Evolutionary conservation across 2,329 filamentous ascomycete species (phyloP), one percentile per base, ranked within the genome.

Genomic region (Aspergillus fischeri): DNA sequence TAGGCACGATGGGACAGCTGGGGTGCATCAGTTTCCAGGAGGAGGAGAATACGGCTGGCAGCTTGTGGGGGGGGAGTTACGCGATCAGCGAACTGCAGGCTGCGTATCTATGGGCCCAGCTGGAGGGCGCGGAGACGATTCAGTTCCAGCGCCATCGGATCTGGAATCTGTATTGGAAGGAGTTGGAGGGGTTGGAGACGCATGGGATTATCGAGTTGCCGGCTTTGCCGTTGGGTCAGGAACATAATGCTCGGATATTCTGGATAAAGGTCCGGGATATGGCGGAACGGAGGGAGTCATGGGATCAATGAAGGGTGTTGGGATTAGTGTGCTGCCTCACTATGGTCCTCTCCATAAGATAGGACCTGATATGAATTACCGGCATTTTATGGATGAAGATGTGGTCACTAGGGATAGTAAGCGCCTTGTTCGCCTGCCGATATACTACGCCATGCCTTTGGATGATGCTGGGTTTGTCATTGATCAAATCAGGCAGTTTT

Each of bases 1-100:
- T 63, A 2, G 62, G 62, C 9, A 60, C 54, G 14, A 64, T 64
- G 27, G 62, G 59, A 0, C 47, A 58, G 11, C 41, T 64, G 2
- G 61, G 62, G 5, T 64, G 59, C 24, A 54, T 64, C 32, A 60
- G 57, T 24, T 63, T 64, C 51, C 59, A 64, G 27, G 62, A 58
- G 32, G 60, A 55, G 24, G 63, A 62, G 32, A 57, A 51, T 63
- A 64, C 61, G 2, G 55, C 58, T 1, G 61, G 60, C 44, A 56
- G n/a, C 42, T 55, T 17, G 21, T 56, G 3, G 62, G 58, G 6
- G 6, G 25, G 53, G 10, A 63, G 55, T 4, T 53, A 52, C 5
- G 52, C 42, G 3, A 42, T 62, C 1, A 52, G 44, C 7, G 62
- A 63, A 25, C 21, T 57, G 14, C 62, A 63, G 24, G 56, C 60